These are phyloP conservation scores for Mycena polygramma DNA, from an alignment of 768 basidiomycete genomes.

Conservation along the genomic window DNA sequence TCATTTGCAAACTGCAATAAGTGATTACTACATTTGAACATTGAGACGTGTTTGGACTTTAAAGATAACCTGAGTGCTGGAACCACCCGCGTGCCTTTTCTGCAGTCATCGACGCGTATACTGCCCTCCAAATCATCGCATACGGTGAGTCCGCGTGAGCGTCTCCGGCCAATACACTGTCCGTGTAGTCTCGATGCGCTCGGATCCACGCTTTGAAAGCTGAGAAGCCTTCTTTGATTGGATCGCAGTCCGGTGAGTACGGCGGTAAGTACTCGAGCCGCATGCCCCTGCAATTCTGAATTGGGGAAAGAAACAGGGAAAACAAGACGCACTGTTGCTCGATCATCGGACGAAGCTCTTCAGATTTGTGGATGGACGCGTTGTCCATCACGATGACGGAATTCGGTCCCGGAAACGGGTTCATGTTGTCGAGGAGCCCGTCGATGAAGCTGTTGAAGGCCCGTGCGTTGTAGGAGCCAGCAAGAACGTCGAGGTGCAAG, in stretches of 20 bases:
- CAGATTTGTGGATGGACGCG: conserved; percentile 48
- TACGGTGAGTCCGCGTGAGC: conserved; percentile 38
- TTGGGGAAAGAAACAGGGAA: no score
- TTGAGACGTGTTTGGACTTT: no score
- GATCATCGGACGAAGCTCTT: conserved; percentile 35
- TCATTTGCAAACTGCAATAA: conserved; percentile 31
- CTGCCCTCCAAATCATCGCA: conserved; percentile 43
- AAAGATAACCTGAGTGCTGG: conserved; percentile 42
- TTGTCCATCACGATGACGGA: conserved; percentile 38
- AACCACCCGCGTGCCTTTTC: conserved; percentile 47
- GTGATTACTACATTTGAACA: background rate
- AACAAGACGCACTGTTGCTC: conserved; percentile 38
- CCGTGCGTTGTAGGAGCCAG: conserved; percentile 42
- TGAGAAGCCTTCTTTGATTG: background rate
- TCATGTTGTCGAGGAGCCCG: conserved; percentile 45
- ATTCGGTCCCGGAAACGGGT: conserved; percentile 44
- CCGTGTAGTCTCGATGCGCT: background rate
- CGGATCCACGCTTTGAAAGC: conserved; percentile 3
- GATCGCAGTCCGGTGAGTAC: conserved; percentile 1
- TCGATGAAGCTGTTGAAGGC: conserved; percentile 40
- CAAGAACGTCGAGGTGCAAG: conserved; percentile 40
- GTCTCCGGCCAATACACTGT: conserved; percentile 14
- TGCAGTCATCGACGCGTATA: conserved; percentile 41
- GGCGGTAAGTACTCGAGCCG: conserved; percentile 30
- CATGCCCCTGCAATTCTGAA: conserved; percentile 41